Base-by-base conservation (phyloP, 768 basidiomycete genomes). In the Ramaria sp. region DNA sequence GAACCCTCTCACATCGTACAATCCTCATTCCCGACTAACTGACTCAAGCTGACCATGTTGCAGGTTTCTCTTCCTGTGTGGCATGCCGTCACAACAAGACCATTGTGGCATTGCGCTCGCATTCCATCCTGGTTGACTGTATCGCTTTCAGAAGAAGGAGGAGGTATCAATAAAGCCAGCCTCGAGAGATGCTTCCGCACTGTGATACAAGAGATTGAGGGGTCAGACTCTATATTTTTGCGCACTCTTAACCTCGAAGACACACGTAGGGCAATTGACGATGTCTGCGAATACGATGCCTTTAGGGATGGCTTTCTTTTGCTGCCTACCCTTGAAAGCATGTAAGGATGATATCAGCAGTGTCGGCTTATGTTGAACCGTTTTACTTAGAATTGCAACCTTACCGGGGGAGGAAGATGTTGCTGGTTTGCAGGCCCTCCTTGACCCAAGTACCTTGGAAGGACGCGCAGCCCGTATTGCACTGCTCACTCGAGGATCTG, bases 301-400 rank as follows among this genome's bases (percentile, higher is more conserved):
- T 66, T 71, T 58, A 63, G 60, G 10, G 69, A 71, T 47, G 69
- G 68, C 30, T 71, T 70, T 59, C 61, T 71, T 13, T 53, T 71
- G 7, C 56, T 70, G 22, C 69, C 70, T 9, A 67, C 70, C 12
- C 63, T 71, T 27, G 65, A 71, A 59, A 70, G 69, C 63, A 67
- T 70, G 70, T 70, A 39, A 58, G 68, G 57, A 7, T n/a, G 20
- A 19, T 42, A 43, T 22, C 20, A 10, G 4, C 39, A 37, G 49
- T 12, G 15, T 11, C 9, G 20, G 9, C 20, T 7, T 19, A 20
- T 15, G 31, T 19, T 27, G 1, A n/a, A 31, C 22, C 4, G 19
- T 50, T 49, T 20, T 34, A 15, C 13, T 42, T 49, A 70, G 68
- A 39, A 51, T 69, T 15, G 69, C 67, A 24, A 71, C 69, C 12